Evolutionary conservation across 306 rosid genomes (phyloP), one percentile per base, ranked within the genome.

Genomic region (Cicer bijugum): DNA sequence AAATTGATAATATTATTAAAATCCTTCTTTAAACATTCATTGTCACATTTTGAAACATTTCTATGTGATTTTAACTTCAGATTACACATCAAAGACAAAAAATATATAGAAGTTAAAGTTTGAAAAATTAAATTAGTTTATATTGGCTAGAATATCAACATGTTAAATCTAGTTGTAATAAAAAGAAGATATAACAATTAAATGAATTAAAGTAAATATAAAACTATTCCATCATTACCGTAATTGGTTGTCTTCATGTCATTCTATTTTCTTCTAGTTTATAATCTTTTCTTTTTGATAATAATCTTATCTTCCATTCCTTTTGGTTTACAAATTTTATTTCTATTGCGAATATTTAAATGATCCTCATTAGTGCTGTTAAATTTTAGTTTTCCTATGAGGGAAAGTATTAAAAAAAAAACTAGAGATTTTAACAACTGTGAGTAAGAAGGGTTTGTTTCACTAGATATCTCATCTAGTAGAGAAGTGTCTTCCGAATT

Each of bases 391-490:
- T 28, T 28, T 28, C 35, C 35, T 28, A 28, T 28, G 35, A 28
- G 35, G 35, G 35, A 28, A 28, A 28, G 4, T 28, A 28, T 28
- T 3, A 28, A 28, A 28, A 28, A 23, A 28, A 28, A 4, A 28
- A 28, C 35, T 23, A 23, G 35, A 28, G 35, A 38, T 20, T 69
- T 48, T 76, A 69, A 40, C 55, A 40, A 59, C 55, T 52, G 6
- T 2, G 8, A 72, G 75, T 40, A 37, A 46, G 40, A 40, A 9
- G 58, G 43, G 56, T 44, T 37, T 68, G 43, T 19, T 52, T 63
- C 46, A 33, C 19, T 57, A 15, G 69, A 58, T 68, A 58, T 71
- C 67, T 50, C 53, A 57, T 48, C 15, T 57, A 19, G 42, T 67
- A 52, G 76, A 74, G 15, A 75, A 35, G 15, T 42, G n/a, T 69